A percentile compares a stretch with the other conserved stretches of the same genome.
phyloP scores from a whole-genome alignment of 2,329 filamentous ascomycete genomes.

The Xylaria sp. region DNA sequence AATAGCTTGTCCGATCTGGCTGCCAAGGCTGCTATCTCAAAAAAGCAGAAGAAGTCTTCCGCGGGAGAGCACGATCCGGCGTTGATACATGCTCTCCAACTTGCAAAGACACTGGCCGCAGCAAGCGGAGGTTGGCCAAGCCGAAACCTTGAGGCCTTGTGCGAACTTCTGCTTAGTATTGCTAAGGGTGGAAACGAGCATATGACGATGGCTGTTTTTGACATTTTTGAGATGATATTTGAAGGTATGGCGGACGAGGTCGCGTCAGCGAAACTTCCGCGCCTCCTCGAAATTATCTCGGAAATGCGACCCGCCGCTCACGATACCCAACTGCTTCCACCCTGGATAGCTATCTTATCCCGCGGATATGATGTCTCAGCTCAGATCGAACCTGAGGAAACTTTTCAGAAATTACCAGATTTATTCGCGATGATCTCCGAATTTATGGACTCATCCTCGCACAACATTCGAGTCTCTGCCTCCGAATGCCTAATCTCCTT shows the following conservation, averaged over 20 bases:
- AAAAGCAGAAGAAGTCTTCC: constrained; percentile 74
- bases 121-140: constrained; percentile 95
- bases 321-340: constrained; percentile 92
- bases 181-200: constrained; percentile 93
- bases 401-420: constrained; percentile 88
- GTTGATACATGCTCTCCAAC: constrained; percentile 89
- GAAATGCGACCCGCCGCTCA: constrained; percentile 92
- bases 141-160: constrained; percentile 92
- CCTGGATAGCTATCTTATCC: constrained; percentile 96
- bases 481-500: constrained; percentile 96
- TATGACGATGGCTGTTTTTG: constrained; percentile 94
- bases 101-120: constrained; percentile 88
- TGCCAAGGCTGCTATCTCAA: constrained; percentile 67
- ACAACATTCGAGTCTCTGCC: constrained; percentile 93
- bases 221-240: constrained; percentile 98
- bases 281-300: constrained; percentile 88
- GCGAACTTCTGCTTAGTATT: constrained; percentile 88
- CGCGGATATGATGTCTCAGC: constrained; percentile 94
- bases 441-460: constrained; percentile 86
- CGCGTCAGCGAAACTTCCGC: constrained; percentile 87
- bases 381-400: constrained; percentile 88
- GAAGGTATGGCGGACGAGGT: constrained; percentile 87
- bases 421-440: constrained; percentile 82
- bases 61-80: constrained; percentile 77
- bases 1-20: constrained; percentile 81